Base-by-base conservation (phyloP, 805 yeast genomes). In the Clavispora fructus region DNA sequence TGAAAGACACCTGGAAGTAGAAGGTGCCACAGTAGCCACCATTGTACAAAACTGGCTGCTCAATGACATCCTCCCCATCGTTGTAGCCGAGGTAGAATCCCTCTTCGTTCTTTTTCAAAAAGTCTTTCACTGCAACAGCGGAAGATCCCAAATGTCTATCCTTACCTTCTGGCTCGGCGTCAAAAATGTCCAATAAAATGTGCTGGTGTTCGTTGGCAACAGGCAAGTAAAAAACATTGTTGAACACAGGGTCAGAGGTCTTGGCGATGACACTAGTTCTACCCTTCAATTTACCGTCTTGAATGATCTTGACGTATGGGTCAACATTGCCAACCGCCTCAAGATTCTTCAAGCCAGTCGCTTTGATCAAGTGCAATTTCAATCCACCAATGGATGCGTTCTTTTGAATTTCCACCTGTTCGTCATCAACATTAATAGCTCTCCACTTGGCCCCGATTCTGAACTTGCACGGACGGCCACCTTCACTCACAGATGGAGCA, bases 311-410 rank as follows among this genome's bases (percentile, higher is more conserved):
- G 35, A 83, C 80, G 56, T 85, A 86, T 5, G 95, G 94, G 63
- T 87, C 91, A 56, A 85, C 81, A 46, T 76, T 79, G 46, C 94
- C 92, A 42, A 85, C 76, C 13, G 82, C 74, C 54, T 84, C 86
- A 54, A 85, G 65, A 54, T 81, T 69, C 54, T 74, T 68, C 54
- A 82, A 64, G 35, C 79, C 77, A 10, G 60, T 60, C 14, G 83
- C 85, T 30, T 71, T 65, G 48, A 81, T 73, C 41, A 87, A 55
- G 56, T 79, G 81, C 33, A 87, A 57, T 67, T 83, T 78, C 26
- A 82, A 60, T 35, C 80, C 81, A 54, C 92, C 95, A 50, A 87
- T 69, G 35, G 92, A 81, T 12, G 85, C 79, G 53, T 71, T 67
- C 43, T 71, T 71, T 41, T 69, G 65, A 12, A 72, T 67, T 42